Conservation (phyloP, 768 basidiomycete species). For the Amanita muscaria region DNA sequence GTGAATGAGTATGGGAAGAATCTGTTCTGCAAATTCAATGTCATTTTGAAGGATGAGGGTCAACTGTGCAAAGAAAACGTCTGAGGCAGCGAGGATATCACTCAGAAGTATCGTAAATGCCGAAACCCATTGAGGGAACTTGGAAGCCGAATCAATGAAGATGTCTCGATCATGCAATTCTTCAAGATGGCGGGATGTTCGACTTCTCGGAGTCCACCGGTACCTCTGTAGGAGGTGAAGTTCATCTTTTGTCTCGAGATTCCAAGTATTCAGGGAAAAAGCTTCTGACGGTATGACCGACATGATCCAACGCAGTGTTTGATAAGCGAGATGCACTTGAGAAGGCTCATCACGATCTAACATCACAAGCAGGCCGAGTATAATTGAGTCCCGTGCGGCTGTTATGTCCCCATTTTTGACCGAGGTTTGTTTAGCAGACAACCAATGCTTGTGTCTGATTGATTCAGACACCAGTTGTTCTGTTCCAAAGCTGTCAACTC, state of each 20-base stretch:
- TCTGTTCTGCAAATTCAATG: constrained; percentile 48
- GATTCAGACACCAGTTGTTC: constrained; percentile 38
- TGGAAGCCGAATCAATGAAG: constrained; percentile 30
- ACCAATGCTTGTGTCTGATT: constrained; percentile 31
- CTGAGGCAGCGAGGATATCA: constrained; percentile 43
- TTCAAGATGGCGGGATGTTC: constrained; percentile 27
- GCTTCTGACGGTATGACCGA: constrained; percentile 29
- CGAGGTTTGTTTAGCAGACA: constrained; percentile 13
- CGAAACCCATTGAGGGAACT: constrained; percentile 60
- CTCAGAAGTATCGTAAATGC: constrained; percentile 47
- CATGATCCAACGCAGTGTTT: constrained; percentile 52
- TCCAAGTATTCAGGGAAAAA: constrained; percentile 20
- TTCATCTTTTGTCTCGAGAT: constrained; percentile 34
- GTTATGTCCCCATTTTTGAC: constrained; percentile 6
- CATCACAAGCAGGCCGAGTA: constrained; percentile 47
- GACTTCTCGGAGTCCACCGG: constrained; percentile 24
- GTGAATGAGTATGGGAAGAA: constrained; percentile 73
- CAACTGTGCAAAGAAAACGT: constrained; percentile 65
- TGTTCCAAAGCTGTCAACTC: constrained; percentile 50
- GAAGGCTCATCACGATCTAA: constrained; percentile 41
- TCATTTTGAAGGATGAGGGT: constrained; percentile 47
- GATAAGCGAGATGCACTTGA: constrained; percentile 51
- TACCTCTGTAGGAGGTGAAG: constrained; percentile 43
- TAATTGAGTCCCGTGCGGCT: constrained; percentile 40
- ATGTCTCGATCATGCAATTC: constrained; percentile 26